Percentiles rank a stretch among this genome's conserved stretches.
phyloP scores from a whole-genome alignment of 495 filamentous ascomycete genomes.

The Podospora comata region DNA sequence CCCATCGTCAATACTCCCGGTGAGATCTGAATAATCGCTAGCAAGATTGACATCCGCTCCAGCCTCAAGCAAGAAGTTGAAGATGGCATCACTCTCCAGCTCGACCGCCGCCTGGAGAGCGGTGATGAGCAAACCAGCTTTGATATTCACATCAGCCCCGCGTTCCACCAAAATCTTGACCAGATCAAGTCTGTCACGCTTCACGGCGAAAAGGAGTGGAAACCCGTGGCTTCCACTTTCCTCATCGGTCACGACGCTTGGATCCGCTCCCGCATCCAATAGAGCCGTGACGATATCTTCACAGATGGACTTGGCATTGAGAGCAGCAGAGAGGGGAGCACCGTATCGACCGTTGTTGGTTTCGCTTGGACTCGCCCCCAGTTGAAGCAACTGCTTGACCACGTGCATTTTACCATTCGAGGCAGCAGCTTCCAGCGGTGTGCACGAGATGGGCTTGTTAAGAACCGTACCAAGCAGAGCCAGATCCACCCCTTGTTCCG shows the following conservation, averaged over 20 bases:
- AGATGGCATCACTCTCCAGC: neutral
- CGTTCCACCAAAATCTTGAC: neutral
- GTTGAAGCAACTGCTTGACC: neutral
- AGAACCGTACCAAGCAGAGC: neutral
- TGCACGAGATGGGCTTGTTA: neutral
- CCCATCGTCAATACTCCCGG: neutral
- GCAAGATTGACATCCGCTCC: neutral
- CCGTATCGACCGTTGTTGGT: neutral
- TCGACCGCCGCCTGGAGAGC: neutral
- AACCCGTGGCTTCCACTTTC: neutral
- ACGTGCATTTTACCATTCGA: neutral
- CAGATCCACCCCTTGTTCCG: neutral
- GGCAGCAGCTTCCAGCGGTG: neutral
- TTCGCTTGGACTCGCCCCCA: neutral
- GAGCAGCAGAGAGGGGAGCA: neutral
- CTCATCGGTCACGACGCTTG: neutral
- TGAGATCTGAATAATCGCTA: neutral
- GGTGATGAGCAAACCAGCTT: neutral
- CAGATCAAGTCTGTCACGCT: neutral
- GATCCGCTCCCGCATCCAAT: neutral
- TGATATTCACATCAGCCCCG: neutral
- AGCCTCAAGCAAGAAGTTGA: neutral
- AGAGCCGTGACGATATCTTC: neutral
- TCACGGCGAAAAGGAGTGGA: neutral
- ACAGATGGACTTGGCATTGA: neutral